Conservation (phyloP, 148 eudicot species). For the Diospyros kaki region DNA sequence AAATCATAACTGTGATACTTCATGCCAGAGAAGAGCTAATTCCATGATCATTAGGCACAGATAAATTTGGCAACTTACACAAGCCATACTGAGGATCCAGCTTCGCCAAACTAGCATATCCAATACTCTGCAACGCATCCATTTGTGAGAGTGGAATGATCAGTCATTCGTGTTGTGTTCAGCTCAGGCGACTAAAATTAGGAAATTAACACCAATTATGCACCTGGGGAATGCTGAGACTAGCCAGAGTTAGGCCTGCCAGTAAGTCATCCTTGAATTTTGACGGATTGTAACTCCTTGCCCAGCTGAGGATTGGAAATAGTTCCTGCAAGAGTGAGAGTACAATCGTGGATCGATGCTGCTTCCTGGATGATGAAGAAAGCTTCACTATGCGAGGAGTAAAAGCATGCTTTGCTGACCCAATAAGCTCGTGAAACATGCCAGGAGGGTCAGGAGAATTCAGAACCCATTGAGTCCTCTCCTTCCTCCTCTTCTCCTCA, state of each 20-base stretch:
- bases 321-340: constrained; percentile 27
- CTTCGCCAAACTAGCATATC: constrained; percentile 56
- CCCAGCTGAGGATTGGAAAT: constrained; percentile 49
- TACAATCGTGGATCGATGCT: background rate
- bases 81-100: constrained; percentile 58
- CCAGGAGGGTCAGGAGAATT: constrained; percentile 46
- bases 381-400: constrained; percentile 2
- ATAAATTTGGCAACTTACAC: constrained; percentile 31
- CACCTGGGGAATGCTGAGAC: constrained; percentile 58
- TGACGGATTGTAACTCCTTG: constrained; percentile 28
- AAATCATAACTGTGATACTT: background rate
- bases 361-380: constrained; percentile 18
- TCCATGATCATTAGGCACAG: no score
- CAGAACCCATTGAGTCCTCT: constrained; percentile 38
- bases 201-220: background rate
- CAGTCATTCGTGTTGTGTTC: no score
- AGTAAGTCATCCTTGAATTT: constrained; percentile 41
- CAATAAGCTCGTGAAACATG: constrained; percentile 19
- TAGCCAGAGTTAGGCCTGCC: constrained; percentile 56
- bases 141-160: background rate
- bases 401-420: constrained; percentile 13
- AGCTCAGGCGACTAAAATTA: no score
- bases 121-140: constrained; percentile 47
- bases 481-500: constrained; percentile 10
- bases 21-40: no score